Base-by-base conservation (phyloP, 1,284 basidiomycete genomes). In the Austropuccinia psidii region DNA sequence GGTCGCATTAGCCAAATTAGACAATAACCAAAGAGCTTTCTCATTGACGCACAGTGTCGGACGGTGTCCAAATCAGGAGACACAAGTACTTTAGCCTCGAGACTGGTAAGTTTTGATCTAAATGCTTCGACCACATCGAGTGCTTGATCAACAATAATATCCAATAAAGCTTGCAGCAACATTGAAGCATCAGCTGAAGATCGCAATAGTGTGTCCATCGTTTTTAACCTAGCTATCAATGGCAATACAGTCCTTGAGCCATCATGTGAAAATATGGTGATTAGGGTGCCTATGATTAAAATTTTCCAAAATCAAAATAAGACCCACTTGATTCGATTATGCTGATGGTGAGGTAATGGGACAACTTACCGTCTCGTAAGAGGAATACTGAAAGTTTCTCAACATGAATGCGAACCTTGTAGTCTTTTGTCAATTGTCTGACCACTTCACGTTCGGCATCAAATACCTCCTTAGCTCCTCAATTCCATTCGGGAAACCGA, bases 91-190 rank as follows among this genome's bases (percentile, higher is more conserved):
- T 66, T 60, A 13, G 74, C 74, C 41, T 77, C 76, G 7, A 77
- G 64, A 9, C 74, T 60, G 45, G 73, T 72, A 2, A 77, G 64
- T 21, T 75, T 66, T 24, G 54, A 54, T 15, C 74, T 41, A 37
- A 76, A 75, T 2, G 66, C 75, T 35, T 73, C 74, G 9, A 74
- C 74, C 2, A 76, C 65, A 41, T 74, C 72, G 8, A 77, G 39
- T 0, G 67, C 57, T 31, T 77, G 69, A 58, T 77, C 76, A 5
- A 75, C 76, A 0, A 73, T 70, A 24, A 76, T 74, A 47, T 77
- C 76, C 31, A 77, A 62, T 6, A 77, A 43, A 5, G 76, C 75
- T 58, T 77, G 75, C 2, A 77, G 60, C 4, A 77, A 60, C 76
- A 77, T 77, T 13, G 74, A 75, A 8, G 64, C 69, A 41, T 77